These are phyloP conservation scores for Byssoonygena ceratinophila DNA, from an alignment of 2,329 filamentous ascomycete genomes.

Conservation along the genomic window DNA sequence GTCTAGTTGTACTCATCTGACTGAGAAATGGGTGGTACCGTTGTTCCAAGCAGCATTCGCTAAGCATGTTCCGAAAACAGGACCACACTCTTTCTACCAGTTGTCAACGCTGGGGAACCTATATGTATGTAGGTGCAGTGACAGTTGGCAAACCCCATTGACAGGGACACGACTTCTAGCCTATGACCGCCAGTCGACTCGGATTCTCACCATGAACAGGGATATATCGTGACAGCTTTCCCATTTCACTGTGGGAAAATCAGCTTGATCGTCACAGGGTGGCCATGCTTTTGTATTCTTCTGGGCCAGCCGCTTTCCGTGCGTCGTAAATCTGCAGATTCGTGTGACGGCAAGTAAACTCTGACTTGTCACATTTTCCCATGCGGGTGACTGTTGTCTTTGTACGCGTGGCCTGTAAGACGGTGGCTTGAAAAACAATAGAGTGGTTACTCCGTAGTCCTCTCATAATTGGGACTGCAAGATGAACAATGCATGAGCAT, in stretches of 20 bases:
- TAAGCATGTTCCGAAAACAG: too few relatives aligned
- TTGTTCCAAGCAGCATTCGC: too few relatives aligned
- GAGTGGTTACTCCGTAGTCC: neutral
- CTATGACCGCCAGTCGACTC: too few relatives aligned
- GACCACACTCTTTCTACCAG: too few relatives aligned
- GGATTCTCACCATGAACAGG: neutral
- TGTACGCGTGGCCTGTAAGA: conserved; percentile 9
- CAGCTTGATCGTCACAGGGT: neutral
- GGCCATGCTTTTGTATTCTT: neutral
- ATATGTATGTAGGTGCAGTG: too few relatives aligned
- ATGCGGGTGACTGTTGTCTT: neutral
- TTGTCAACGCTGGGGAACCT: too few relatives aligned
- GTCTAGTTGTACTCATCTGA: too few relatives aligned
- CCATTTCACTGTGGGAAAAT: conserved; percentile 1
- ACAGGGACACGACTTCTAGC: too few relatives aligned
- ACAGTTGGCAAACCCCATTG: too few relatives aligned
- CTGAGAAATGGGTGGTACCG: too few relatives aligned
- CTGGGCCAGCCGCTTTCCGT: neutral
- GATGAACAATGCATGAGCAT: neutral
- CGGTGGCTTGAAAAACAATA: neutral
- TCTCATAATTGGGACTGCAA: neutral
- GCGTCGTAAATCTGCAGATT: neutral
- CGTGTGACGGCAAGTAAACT: neutral
- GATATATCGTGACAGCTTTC: neutral
- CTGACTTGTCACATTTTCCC: neutral